Conservation (phyloP, 2,329 filamentous ascomycete species). For the Juglanconis juglandina region DNA sequence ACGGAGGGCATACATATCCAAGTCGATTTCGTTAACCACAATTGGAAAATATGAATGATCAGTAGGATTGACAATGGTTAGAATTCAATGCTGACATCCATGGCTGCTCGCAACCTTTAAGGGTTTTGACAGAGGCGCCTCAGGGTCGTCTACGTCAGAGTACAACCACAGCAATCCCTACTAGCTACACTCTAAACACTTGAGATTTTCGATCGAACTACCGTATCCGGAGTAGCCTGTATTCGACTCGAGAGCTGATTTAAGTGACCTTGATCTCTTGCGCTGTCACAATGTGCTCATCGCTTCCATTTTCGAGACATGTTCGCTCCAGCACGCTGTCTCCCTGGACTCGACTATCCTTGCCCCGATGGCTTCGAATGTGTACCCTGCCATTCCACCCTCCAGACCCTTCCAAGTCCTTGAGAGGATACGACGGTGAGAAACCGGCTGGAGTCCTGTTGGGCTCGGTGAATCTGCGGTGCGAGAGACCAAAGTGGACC, state of each 20-base stretch:
- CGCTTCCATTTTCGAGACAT: neutral
- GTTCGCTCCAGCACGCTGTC: slow-evolving; percentile 6
- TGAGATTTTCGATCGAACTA: neutral
- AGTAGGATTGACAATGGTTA: neutral
- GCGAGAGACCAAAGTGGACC: neutral
- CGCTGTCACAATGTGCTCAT: neutral
- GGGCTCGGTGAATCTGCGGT: neutral
- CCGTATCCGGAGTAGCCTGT: neutral
- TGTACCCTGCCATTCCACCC: no score
- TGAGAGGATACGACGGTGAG: neutral
- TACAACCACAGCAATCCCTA: neutral
- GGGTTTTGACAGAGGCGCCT: neutral
- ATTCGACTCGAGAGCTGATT: neutral
- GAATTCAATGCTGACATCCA: neutral
- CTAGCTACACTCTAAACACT: neutral
- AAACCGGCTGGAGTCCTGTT: neutral
- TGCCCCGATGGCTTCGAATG: neutral
- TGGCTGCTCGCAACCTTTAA: neutral
- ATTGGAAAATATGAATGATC: neutral
- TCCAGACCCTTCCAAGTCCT: no score
- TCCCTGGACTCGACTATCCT: neutral
- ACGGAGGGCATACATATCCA: neutral
- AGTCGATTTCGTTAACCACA: neutral
- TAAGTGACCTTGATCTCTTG: neutral
- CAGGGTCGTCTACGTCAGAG: neutral